Evolutionary conservation across 208 protist species (phyloP), one percentile per base, ranked within the genome.

Genomic region (Leishmania gerbilli): DNA sequence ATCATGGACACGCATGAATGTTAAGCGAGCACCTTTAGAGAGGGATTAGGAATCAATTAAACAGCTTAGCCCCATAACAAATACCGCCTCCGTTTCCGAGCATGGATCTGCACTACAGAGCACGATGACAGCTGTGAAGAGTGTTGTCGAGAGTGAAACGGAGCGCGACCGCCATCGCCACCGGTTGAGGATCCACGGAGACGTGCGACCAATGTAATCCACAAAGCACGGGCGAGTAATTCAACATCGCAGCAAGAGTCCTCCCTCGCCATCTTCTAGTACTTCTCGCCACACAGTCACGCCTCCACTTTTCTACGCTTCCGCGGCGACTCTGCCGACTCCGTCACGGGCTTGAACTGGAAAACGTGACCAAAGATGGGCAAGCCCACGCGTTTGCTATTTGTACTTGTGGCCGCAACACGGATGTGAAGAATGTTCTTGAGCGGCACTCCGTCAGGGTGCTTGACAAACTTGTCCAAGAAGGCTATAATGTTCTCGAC

Each of bases 381-480:
- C 47, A 97, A 88, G 0, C 90, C 90, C 17, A 87, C 90, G 58
- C 93, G 90, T 68, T 90, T 86, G 58, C 92, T 92, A 34, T 92
- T 83, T 24, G 81, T 71, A 65, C 94, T 90, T 47, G 92, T 95
- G 80, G 83, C 90, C 51, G 92, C 86, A 2, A 97, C 93, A 67
- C 95, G 92, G 37, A 97, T 92, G 71, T 94, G 95, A 65, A 97
- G 84, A 53, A 97, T 91, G 79, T 89, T 77, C 51, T 86, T 83
- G 8, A 90, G 77, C 64, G 85, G 82, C 0, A 83, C 86, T 24
- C 82, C 95, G 56, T 96, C 88, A 24, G 87, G 82, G 68, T 95
- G 91, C 27, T 72, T 85, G 6, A 88, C 91, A 55, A 97, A 79
- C 67, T 91, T 86, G 15, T 88, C 81, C 76, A 98, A 69, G 76